These are phyloP conservation scores for Fusarium anthophilum DNA, from an alignment of 2,329 filamentous ascomycete species.

Conservation along the genomic window DNA sequence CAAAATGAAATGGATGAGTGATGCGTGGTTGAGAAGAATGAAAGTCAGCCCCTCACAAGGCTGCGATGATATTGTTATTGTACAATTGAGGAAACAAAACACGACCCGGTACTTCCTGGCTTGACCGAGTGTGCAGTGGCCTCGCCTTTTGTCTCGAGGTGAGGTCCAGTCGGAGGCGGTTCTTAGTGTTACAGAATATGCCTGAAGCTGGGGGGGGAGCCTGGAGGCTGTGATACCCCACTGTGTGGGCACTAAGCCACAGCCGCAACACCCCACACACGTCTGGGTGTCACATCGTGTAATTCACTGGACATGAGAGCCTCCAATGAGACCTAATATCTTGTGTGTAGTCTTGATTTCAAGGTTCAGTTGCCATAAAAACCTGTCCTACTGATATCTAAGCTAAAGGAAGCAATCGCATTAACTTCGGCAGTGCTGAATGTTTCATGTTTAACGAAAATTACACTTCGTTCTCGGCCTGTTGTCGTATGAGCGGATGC, in stretches of 20 bases:
- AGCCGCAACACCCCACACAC: slow-evolving; percentile 32
- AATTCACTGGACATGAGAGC: background rate
- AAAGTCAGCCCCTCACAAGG: slow-evolving; percentile 20
- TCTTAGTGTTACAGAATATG: slow-evolving; percentile 21
- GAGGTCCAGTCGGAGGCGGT: slow-evolving; percentile 2
- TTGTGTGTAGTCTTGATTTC: background rate
- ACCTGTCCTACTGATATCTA: too few relatives aligned
- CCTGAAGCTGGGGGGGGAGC: slow-evolving; percentile 9
- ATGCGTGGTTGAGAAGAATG: slow-evolving; percentile 6
- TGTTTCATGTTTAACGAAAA: background rate
- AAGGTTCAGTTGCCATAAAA: background rate
- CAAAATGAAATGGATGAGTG: background rate
- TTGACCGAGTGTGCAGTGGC: background rate
- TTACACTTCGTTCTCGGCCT: background rate
- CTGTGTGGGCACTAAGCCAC: slow-evolving; percentile 38
- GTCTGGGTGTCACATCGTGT: slow-evolving; percentile 10
- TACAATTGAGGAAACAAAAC: background rate
- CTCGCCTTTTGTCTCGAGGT: slow-evolving; percentile 28
- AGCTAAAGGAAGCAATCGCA: background rate
- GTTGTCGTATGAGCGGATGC: background rate
- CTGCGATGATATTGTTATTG: slow-evolving; percentile 3
- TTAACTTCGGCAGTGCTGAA: background rate
- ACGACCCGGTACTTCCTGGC: slow-evolving; percentile 17
- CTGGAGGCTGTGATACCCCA: slow-evolving; percentile 31
- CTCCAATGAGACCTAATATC: background rate